phyloP scores from a whole-genome alignment of 2,329 filamentous ascomycete genomes.

The Aspergillus pseudotamarii region DNA sequence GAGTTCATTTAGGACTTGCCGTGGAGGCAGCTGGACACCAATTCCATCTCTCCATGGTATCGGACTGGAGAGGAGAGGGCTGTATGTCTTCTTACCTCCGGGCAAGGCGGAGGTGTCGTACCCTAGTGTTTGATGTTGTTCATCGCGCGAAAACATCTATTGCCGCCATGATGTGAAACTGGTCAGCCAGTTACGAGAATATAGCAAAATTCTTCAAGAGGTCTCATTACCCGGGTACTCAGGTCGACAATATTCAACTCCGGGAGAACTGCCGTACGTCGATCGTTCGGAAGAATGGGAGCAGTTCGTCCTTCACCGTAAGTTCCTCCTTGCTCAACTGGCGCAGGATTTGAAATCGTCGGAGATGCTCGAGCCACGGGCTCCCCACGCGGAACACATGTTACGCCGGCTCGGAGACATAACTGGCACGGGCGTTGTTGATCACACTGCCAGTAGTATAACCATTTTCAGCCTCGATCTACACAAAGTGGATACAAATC shows the following conservation, averaged over 20 bases:
- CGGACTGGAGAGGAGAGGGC: background rate
- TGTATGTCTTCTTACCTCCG: background rate
- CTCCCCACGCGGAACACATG: background rate
- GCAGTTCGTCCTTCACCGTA: background rate
- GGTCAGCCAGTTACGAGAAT: background rate
- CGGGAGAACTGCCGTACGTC: background rate
- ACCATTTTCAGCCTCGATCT: background rate
- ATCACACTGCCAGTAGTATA: background rate
- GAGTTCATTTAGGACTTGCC: constrained; percentile 6
- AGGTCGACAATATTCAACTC: constrained; percentile 3
- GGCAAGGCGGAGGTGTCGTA: constrained; percentile 3
- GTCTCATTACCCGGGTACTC: background rate
- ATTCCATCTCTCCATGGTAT: constrained; percentile 11
- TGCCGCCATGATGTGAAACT: background rate
- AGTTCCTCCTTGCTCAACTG: background rate
- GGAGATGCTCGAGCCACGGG: background rate
- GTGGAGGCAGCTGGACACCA: constrained; percentile 6
- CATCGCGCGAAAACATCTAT: background rate
- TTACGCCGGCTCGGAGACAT: constrained; percentile 5
- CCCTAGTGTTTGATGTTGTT: background rate
- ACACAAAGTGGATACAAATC: background rate
- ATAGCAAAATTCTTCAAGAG: no score
- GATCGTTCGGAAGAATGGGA: background rate
- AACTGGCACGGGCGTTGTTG: constrained; percentile 1
- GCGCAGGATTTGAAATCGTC: background rate